Conservation (phyloP, 1,284 basidiomycete species). For the Flammula alnicola region DNA sequence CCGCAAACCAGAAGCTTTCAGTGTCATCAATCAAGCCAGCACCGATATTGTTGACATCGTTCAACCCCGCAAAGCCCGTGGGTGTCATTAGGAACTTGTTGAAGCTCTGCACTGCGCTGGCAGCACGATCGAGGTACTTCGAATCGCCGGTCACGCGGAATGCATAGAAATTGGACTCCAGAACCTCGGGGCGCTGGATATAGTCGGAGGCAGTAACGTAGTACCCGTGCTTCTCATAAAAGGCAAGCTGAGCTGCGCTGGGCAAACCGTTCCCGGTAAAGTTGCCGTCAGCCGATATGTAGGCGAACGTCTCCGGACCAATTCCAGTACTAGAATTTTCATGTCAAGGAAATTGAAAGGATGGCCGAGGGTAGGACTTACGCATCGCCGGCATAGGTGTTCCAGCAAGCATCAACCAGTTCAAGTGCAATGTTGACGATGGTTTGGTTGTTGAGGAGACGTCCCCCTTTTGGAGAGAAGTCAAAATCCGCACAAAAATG, state of each 20-base stretch:
- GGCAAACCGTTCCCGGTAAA: constrained; percentile 50
- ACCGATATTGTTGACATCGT: constrained; percentile 44
- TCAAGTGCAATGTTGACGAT: constrained; percentile 65
- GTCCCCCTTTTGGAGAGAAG: too few species aligned
- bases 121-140: constrained; percentile 56
- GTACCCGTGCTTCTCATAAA: constrained; percentile 66
- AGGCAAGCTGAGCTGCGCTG: constrained; percentile 41
- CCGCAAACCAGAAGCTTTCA: constrained; percentile 80
- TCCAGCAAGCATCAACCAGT: constrained; percentile 74
- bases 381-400: constrained; percentile 74
- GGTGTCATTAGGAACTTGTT: constrained; percentile 46
- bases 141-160: constrained; percentile 70
- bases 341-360: neutral
- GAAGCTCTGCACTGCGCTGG: constrained; percentile 49
- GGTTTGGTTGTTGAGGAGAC: constrained; percentile 67
- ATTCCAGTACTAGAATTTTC: constrained; percentile 61
- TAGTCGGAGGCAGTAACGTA: constrained; percentile 57
- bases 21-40: constrained; percentile 58
- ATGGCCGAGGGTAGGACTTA: constrained; percentile 38
- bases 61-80: constrained; percentile 52
- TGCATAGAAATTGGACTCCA: constrained; percentile 81
- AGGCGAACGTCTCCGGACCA: constrained; percentile 71
- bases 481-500: too few species aligned
- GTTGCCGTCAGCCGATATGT: constrained; percentile 57
- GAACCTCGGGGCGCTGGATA: constrained; percentile 68